Conservation (phyloP, 805 yeast genomes). For the Kazachstania bromeliacearum region DNA sequence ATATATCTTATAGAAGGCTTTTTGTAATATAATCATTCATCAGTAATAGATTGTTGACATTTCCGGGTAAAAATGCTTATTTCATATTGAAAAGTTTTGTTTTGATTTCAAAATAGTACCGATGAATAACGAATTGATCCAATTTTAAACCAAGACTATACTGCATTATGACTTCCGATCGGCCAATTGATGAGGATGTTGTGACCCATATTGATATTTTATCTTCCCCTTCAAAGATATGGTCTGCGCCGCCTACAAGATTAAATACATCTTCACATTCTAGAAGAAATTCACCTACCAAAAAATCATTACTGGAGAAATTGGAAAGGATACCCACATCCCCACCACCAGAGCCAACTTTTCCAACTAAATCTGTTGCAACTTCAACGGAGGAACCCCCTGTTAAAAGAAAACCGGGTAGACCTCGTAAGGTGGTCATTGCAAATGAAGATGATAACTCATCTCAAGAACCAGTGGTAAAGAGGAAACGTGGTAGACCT, state of each 20-base stretch:
- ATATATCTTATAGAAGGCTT: background rate
- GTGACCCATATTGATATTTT: conserved; percentile 19
- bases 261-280: background rate
- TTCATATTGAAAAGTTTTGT: background rate
- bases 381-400: background rate
- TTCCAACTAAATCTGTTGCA: conserved; percentile 4
- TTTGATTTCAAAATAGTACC: background rate
- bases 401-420: background rate
- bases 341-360: conserved; percentile 3
- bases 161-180: too few species aligned
- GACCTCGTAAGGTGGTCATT: conserved; percentile 3
- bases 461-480: background rate
- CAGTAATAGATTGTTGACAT: too few species aligned
- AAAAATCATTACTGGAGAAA: conserved; percentile 1
- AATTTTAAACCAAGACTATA: too few species aligned
- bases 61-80: background rate
- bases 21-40: background rate
- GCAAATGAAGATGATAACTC: background rate
- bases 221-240: conserved; percentile 14
- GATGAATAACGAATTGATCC: too few species aligned
- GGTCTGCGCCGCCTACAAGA: background rate
- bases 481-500: conserved; percentile 3
- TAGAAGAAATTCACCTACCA: background rate
- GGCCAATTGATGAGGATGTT: conserved; percentile 11
- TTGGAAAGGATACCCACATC: conserved; percentile 1